phyloP scores from a whole-genome alignment of 176 grass and related monocot genomes.

The Guadua angustifolia region DNA sequence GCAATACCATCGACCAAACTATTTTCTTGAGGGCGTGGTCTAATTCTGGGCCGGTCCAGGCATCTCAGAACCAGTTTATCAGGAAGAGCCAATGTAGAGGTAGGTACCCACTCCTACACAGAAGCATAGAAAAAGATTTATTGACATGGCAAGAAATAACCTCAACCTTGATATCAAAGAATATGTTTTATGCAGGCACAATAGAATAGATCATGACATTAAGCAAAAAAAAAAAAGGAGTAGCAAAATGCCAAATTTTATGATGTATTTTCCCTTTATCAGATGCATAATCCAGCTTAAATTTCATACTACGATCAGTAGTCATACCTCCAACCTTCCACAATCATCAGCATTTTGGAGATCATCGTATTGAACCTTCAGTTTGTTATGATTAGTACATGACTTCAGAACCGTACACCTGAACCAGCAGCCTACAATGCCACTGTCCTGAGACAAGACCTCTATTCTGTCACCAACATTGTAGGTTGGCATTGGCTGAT shows the following conservation, averaged over 20 bases:
- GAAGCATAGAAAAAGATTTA: conserved; percentile 31
- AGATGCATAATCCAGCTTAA: conserved; percentile 25
- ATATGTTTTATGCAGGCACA: not conserved
- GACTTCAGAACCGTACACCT: conserved; percentile 81
- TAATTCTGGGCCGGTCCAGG: conserved; percentile 61
- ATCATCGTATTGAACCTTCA: conserved; percentile 95
- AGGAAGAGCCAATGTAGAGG: conserved; percentile 64
- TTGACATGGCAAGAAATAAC: conserved; percentile 12
- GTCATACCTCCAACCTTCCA: conserved; percentile 78
- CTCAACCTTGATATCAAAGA: conserved; percentile 25
- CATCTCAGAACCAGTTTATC: conserved; percentile 75
- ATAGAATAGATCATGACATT: conserved; percentile 12
- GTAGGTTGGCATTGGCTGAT: conserved; percentile 57
- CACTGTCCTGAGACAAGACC: conserved; percentile 87
- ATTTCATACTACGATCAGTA: conserved; percentile 19
- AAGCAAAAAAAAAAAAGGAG: not conserved
- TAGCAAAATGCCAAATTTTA: conserved; percentile 8
- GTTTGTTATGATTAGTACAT: conserved; percentile 68
- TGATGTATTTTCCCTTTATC: not conserved
- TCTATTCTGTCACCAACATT: conserved; percentile 82
- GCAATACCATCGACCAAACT: conserved; percentile 43
- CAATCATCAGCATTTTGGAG: conserved; percentile 80
- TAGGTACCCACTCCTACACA: conserved; percentile 72
- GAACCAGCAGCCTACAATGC: conserved; percentile 99
- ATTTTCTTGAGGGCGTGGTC: conserved; percentile 61